Evolutionary conservation across 345 rosid species (phyloP).

Genomic region (Pelargonium nanum): DNA sequence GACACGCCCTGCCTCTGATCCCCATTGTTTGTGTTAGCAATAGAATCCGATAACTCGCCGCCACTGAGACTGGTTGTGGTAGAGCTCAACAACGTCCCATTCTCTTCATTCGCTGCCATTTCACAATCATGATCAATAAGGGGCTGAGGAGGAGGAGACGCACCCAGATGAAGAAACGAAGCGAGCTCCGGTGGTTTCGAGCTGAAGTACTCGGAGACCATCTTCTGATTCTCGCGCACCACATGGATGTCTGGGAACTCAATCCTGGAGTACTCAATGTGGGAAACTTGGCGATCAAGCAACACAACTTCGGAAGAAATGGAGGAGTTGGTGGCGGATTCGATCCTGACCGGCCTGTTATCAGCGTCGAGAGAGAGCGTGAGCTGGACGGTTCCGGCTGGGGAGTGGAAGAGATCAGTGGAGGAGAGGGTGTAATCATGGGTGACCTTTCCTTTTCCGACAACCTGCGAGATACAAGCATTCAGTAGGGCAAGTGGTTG

Average conservation of each 20-base stretch:
- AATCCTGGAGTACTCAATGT: slow-evolving; percentile 69
- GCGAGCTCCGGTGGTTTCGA: slow-evolving; percentile 20
- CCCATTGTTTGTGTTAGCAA: slow-evolving; percentile 19
- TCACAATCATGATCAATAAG: slow-evolving; percentile 43
- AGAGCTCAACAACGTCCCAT: slow-evolving; percentile 50
- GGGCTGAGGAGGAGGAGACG: slow-evolving; percentile 26
- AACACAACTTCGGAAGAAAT: slow-evolving; percentile 78
- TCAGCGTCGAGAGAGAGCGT: slow-evolving; percentile 26
- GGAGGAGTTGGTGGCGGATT: slow-evolving; percentile 27
- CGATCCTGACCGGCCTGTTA: slow-evolving; percentile 11
- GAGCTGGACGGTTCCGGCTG: slow-evolving; percentile 73
- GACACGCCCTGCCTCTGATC: slow-evolving; percentile 21
- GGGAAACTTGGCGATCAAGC: slow-evolving; percentile 51
- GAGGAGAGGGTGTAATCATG: slow-evolving; percentile 72
- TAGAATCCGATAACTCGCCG: too few species aligned
- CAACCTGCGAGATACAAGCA: slow-evolving; percentile 50
- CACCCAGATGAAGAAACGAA: slow-evolving; percentile 66
- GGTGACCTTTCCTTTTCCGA: slow-evolving; percentile 62
- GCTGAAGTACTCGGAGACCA: slow-evolving; percentile 63
- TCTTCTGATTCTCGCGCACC: slow-evolving; percentile 58
- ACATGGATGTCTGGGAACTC: slow-evolving; percentile 75
- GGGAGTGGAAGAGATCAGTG: slow-evolving; percentile 90
- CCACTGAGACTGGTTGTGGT: slow-evolving; percentile 72
- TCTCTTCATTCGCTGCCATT: slow-evolving; percentile 35
- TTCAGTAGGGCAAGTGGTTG: too few species aligned